Conservation (phyloP, 495 filamentous ascomycete species). For the Penicillium odoratum region DNA sequence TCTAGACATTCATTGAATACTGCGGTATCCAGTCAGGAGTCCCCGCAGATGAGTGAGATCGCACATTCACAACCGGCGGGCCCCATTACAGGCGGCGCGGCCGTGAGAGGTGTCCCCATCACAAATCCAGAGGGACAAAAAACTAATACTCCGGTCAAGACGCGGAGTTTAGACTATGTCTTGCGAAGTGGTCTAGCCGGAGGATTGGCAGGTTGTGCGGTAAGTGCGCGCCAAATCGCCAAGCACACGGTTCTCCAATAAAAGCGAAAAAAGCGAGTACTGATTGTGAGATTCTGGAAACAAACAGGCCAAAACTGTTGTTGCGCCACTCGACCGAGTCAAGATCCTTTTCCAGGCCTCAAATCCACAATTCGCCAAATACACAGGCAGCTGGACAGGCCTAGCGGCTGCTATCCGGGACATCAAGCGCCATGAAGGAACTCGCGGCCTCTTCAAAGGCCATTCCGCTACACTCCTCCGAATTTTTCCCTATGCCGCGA, state of each 20-base stretch:
- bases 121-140: conserved; percentile 17
- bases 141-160: conserved; percentile 44
- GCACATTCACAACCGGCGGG: conserved; percentile 29
- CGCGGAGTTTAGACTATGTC: conserved; percentile 80
- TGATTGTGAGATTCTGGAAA: background rate
- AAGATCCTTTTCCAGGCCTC: conserved; percentile 98
- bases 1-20: conserved; percentile 7
- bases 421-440: conserved; percentile 75
- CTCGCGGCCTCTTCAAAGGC: conserved; percentile 79
- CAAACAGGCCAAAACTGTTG: conserved; percentile 87
- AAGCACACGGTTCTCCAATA: background rate
- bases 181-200: conserved; percentile 80
- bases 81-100: conserved; percentile 26
- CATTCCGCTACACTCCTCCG: conserved; percentile 92
- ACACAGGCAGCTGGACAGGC: conserved; percentile 83
- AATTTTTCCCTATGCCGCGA: conserved; percentile 95
- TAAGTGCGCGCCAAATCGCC: conserved; percentile 44
- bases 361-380: conserved; percentile 90
- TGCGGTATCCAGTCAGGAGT: conserved; percentile 23
- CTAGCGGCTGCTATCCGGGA: conserved; percentile 74
- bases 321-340: conserved; percentile 93
- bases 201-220: conserved; percentile 83
- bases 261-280: background rate
- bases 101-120: conserved; percentile 5
- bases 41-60: conserved; percentile 38